Evolutionary conservation across 139 green algal genomes (phyloP).

Genomic region (Asterochloris sp.): DNA sequence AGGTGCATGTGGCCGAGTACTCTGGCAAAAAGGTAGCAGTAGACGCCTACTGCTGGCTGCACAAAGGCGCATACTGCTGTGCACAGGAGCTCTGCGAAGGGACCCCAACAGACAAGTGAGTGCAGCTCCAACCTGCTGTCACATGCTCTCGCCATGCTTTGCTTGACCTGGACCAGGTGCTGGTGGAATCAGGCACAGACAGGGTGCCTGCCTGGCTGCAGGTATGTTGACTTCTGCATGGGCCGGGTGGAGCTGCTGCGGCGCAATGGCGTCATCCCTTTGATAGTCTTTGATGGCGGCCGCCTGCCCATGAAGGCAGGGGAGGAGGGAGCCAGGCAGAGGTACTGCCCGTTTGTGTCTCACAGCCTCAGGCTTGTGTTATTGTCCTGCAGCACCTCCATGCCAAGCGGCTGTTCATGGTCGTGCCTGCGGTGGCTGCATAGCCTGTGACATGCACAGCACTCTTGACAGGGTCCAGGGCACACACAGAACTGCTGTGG

Average conservation of each 20-base stretch:
- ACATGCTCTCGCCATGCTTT: not conserved
- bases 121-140: not conserved
- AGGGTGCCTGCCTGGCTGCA: conserved; percentile 32
- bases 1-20: conserved; percentile 61
- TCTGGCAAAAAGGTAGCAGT: conserved; percentile 77
- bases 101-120: conserved; percentile 65
- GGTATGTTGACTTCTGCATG: conserved; percentile 89
- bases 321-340: conserved; percentile 74
- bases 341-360: conserved; percentile 1
- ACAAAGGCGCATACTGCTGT: conserved; percentile 89
- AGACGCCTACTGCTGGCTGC: conserved; percentile 93
- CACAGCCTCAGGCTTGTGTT: not conserved
- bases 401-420: not conserved
- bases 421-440: not conserved
- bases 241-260: conserved; percentile 71
- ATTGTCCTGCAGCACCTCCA: not conserved
- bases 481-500: not conserved
- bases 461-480: not conserved
- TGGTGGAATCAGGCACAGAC: too few relatives aligned
- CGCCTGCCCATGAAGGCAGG: conserved; percentile 83
- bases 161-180: not conserved
- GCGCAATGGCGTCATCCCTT: conserved; percentile 65
- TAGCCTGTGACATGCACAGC: too few relatives aligned
- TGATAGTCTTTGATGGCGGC: conserved; percentile 95
- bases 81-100: conserved; percentile 80